These are phyloP conservation scores for Batrachochytrium dendrobatidis DNA, from an alignment of 371 early-diverging fungal species.

Conservation along the genomic window DNA sequence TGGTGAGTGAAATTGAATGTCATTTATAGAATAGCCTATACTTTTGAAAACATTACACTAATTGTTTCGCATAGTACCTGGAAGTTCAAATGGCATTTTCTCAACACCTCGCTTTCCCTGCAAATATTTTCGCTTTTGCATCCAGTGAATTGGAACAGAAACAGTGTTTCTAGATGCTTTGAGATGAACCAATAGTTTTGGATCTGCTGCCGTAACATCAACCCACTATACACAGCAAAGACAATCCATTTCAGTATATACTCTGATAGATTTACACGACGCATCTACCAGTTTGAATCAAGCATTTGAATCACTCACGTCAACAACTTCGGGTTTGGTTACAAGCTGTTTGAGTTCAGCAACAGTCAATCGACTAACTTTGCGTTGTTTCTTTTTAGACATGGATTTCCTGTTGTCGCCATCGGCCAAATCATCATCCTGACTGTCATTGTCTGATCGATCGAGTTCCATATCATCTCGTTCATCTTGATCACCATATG, in stretches of 20 bases:
- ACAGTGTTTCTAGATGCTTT: constrained; percentile 90
- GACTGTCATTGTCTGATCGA: constrained; percentile 10
- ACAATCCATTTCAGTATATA: not conserved
- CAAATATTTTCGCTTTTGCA: constrained; percentile 89
- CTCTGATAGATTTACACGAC: too few species aligned
- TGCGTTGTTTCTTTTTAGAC: constrained; percentile 52
- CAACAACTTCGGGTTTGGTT: constrained; percentile 90
- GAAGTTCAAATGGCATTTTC: constrained; percentile 91
- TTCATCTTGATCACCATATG: constrained; percentile 8
- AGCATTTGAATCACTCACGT: constrained; percentile 44
- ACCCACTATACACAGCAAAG: constrained; percentile 57
- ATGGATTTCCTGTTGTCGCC: not conserved
- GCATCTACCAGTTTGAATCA: not conserved
- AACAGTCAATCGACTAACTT: constrained; percentile 64
- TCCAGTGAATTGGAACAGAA: constrained; percentile 96
- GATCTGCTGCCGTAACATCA: constrained; percentile 87
- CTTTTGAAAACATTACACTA: not conserved
- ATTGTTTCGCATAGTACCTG: constrained; percentile 38
- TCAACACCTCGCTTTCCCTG: constrained; percentile 93
- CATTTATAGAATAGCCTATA: not conserved
- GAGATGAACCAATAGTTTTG: constrained; percentile 78
- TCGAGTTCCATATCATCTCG: constrained; percentile 13
- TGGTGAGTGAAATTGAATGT: not conserved
- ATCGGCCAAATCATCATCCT: constrained; percentile 7
- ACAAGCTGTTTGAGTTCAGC: constrained; percentile 90